Base-by-base conservation (phyloP, 805 yeast genomes). In the Yueomyces sinensis region DNA sequence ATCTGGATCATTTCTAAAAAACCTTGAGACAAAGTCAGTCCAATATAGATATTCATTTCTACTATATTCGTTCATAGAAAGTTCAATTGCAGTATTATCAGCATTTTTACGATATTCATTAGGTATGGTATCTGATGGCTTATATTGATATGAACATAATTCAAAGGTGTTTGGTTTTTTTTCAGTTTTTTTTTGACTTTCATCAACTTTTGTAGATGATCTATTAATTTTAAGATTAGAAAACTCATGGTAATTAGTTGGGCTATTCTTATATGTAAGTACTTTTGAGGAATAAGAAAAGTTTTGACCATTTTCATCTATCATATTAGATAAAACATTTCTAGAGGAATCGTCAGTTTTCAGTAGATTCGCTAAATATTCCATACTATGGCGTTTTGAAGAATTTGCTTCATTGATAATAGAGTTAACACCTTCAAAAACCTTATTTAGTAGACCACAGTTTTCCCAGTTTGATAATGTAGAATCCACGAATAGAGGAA, bases 401-500 rank as follows among this genome's bases (percentile, higher is more conserved):
- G 28, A 5, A 37, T 45, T 32, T 2, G 32, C 37, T 30, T 48
- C 47, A 7, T 46, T 42, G 9, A 42, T 29, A 4, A 44, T 29
- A 2, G 58, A 44, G 19, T 41, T 44, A 4, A 55, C 32, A 3
- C 55, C 36, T 29, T 54, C 59, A 24, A 47, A 43, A 6, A 51
- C 27, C 22, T 40, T 36, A 27, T 47, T 43, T 7, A 40, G 30
- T 16, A 37, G 36, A 20, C 57, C 55, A 2, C 47, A 50, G 24
- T 45, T 39, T 41, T 49, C 47, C 60, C 60, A 55, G 24, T 50
- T 45, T 2, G 50, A 31, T 18, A 43, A 17, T 2, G 34, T 23
- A 2, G 58, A 47, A 3, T 44, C 31, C 3, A 49, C 45, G 13
- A 54, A 47, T 9, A 82, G 19, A 0, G 93, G 89, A 9, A 82